Evolutionary conservation across 805 yeast genomes (phyloP).

Genomic region (Teunomyces panamensis): DNA sequence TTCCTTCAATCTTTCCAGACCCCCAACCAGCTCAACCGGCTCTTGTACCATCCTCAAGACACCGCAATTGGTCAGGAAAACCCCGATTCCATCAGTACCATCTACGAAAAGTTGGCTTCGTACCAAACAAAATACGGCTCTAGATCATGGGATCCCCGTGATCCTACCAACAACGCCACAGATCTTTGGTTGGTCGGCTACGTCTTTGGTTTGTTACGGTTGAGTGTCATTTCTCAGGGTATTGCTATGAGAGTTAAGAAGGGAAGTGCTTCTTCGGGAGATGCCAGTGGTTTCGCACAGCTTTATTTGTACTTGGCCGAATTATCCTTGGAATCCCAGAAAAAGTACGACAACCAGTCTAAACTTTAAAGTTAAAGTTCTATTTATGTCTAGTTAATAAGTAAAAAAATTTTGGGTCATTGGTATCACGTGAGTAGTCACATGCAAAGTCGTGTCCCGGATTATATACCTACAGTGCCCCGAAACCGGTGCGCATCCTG

Average conservation of each 20-base stretch:
- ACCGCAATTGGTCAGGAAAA: constrained; percentile 33
- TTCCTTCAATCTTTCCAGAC: constrained; percentile 52
- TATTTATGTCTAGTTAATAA: neutral
- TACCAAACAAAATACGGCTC: constrained; percentile 22
- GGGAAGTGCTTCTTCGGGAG: constrained; percentile 54
- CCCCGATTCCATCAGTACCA: constrained; percentile 18
- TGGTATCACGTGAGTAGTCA: neutral
- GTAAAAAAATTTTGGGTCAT: neutral
- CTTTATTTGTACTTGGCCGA: constrained; percentile 31
- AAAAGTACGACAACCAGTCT: constrained; percentile 3
- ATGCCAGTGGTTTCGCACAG: constrained; percentile 41
- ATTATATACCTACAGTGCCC: neutral
- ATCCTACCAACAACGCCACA: constrained; percentile 41
- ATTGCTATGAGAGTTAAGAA: constrained; percentile 52
- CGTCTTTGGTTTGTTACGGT: constrained; percentile 53
- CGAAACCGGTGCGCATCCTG: constrained; percentile 2
- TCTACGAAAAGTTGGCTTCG: constrained; percentile 23
- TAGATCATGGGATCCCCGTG: constrained; percentile 27
- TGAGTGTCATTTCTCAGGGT: constrained; percentile 60
- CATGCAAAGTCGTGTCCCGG: neutral
- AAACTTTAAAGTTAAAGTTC: neutral
- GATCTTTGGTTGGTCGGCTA: constrained; percentile 51
- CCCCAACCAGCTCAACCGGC: constrained; percentile 35
- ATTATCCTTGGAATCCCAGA: constrained; percentile 23
- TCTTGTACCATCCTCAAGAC: constrained; percentile 24